Evolutionary conservation across 1,284 basidiomycete genomes (phyloP).

Genomic region (Mrakiaceae sp.): DNA sequence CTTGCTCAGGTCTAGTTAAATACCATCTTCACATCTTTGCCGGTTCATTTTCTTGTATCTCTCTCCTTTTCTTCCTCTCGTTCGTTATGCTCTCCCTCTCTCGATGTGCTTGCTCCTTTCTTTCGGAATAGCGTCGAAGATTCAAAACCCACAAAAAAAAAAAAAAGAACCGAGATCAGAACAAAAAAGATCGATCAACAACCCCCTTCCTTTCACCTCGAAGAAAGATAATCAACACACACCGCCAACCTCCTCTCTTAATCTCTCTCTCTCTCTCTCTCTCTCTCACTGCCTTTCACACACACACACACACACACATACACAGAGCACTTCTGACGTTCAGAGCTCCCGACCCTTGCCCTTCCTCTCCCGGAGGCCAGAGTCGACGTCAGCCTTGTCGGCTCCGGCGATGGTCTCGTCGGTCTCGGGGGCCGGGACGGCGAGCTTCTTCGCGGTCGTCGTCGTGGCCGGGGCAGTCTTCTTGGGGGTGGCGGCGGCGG

Average conservation of each 20-base stretch:
- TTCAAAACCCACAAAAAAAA: too few relatives aligned
- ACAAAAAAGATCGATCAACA: neutral
- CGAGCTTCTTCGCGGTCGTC: neutral
- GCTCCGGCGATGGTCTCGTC: neutral
- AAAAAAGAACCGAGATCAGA: neutral
- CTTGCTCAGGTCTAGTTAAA: too few relatives aligned
- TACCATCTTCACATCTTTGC: too few relatives aligned
- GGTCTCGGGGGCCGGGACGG: neutral
- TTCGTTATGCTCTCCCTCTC: too few relatives aligned
- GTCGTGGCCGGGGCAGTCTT: neutral
- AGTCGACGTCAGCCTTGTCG: neutral
- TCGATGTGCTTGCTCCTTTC: too few relatives aligned
- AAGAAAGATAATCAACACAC: neutral
- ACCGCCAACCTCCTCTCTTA: neutral
- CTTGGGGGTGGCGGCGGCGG: neutral
- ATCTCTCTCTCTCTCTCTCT: neutral
- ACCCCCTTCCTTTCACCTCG: neutral
- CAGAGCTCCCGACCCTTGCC: neutral
- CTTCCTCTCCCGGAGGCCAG: conserved; percentile 4
- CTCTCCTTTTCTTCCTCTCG: too few relatives aligned
- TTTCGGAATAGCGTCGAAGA: too few relatives aligned
- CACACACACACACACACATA: neutral
- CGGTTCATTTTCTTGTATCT: too few relatives aligned
- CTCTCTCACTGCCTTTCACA: neutral
- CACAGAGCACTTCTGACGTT: neutral